These are phyloP conservation scores for Lojkania enalia DNA, from an alignment of 2,329 filamentous ascomycete species.

Conservation along the genomic window DNA sequence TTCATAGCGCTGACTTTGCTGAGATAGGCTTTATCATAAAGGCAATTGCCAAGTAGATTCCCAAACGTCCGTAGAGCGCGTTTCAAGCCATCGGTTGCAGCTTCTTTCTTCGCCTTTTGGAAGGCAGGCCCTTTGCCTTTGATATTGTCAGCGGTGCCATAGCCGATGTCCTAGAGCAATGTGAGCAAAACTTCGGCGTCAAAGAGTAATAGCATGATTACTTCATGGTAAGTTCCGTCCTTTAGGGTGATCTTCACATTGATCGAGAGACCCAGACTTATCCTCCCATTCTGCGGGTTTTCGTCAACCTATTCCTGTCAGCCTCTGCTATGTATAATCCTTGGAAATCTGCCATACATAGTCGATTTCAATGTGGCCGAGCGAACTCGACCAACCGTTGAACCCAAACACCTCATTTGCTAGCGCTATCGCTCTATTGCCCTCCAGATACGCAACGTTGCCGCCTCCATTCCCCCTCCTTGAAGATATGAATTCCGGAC, in stretches of 20 bases:
- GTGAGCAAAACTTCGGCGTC: conserved; percentile 5
- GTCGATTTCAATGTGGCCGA: conserved; percentile 92
- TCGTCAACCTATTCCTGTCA: conserved; percentile 68
- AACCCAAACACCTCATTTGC: conserved; percentile 96
- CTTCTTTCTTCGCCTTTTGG: conserved; percentile 98
- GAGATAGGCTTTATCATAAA: conserved; percentile 96
- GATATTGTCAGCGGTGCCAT: conserved; percentile 94
- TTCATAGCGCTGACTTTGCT: conserved; percentile 90
- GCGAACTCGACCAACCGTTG: conserved; percentile 96
- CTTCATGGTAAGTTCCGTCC: conserved; percentile 94
- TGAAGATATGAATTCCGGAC: conserved; percentile 92
- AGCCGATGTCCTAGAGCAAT: conserved; percentile 74
- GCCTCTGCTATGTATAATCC: conserved; percentile 1
- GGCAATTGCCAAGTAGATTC: conserved; percentile 95
- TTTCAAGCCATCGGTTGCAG: conserved; percentile 91
- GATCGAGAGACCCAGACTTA: conserved; percentile 85
- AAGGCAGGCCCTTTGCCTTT: conserved; percentile 95
- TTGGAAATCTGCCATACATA: conserved; percentile 60
- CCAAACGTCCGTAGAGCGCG: conserved; percentile 88
- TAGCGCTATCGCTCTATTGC: conserved; percentile 93
- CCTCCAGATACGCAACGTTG: conserved; percentile 91
- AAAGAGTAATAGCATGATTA: conserved; percentile 26
- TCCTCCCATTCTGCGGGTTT: conserved; percentile 72
- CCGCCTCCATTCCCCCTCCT: conserved; percentile 79
- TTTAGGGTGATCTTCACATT: conserved; percentile 87